Evolutionary conservation across 306 rosid genomes (phyloP), one percentile per base, ranked within the genome.

Genomic region (Cicer cuneatum): DNA sequence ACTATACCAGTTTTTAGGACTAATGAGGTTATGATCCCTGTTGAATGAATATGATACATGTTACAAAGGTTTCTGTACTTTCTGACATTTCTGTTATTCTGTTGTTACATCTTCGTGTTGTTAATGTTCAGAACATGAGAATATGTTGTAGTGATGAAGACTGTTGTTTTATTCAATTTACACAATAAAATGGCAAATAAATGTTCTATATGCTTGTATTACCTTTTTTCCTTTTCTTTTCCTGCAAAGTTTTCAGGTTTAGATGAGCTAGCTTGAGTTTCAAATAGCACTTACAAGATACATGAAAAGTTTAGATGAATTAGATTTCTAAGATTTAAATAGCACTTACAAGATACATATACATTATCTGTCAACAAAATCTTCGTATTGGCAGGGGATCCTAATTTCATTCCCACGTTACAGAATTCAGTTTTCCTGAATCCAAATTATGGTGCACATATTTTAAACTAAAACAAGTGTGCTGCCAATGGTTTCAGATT

Each of bases 11-110:
- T 71, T 0, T 87, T 91, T 29, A 90, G 98, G 78, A 91, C 93
- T 18, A 94, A 92, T 37, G 99, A 92, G 81, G 85, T 94, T 75
- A 79, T 94, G 96, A 83, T 90, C 12, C 97, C 99, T 7, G 71
- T 90, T 62, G 92, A 90, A 76, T 61, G 52, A 42, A 54, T 37
- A 73, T 46, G 47, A 10, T 51, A 33, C 38, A 19, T 64, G 43
- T 63, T 24, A 35, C 41, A 13, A 2, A 10, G 15, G 15, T 64
- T 71, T 51, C 56, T 40, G 73, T 56, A 0, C 6, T 37, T 40
- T 41, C 10, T 41, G 57, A 56, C 74, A 1, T 35, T 40, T 41
- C 10, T 41, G 57, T 70, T 78, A 1, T 41, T 61, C 0, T 74
- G 2, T 0, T 46, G 78, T 15, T 12, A 64, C 37, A 24, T 29